These are phyloP conservation scores for Pyrus hybrid DNA, from an alignment of 331 rosid species.

Conservation along the genomic window DNA sequence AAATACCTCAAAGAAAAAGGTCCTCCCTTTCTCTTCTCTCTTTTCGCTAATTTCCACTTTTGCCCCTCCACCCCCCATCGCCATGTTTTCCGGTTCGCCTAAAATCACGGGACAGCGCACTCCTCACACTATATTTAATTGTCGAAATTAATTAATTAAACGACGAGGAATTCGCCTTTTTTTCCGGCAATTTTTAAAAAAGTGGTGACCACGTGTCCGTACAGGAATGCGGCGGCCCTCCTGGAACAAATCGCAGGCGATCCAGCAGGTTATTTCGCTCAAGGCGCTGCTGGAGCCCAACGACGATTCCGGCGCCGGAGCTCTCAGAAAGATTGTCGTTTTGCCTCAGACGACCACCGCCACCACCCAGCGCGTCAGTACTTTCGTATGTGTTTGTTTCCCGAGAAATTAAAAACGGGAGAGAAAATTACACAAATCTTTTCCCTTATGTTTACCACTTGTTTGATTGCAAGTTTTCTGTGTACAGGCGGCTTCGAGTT, in stretches of 20 bases:
- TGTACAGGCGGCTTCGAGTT: constrained; percentile 43
- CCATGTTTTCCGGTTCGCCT: constrained; percentile 48
- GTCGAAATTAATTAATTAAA: background rate
- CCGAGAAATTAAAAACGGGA: background rate
- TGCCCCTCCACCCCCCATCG: constrained; percentile 15
- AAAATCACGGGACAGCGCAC: background rate
- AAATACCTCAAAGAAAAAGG: constrained; percentile 95
- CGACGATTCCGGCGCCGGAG: constrained; percentile 53
- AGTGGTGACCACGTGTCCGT: constrained; percentile 60
- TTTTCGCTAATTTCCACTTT: constrained; percentile 5
- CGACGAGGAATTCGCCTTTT: background rate
- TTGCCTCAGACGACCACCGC: constrained; percentile 19
- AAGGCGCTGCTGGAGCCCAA: constrained; percentile 86
- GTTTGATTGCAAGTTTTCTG: background rate
- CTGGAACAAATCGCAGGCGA: constrained; percentile 99
- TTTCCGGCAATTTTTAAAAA: background rate
- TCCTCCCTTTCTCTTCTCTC: background rate
- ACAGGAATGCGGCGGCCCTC: constrained; percentile 99
- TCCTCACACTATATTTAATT: background rate
- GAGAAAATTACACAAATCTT: background rate
- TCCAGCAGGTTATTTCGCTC: constrained; percentile 92
- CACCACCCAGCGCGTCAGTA: constrained; percentile 9
- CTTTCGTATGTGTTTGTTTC: constrained; percentile 10
- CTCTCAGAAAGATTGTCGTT: constrained; percentile 30
- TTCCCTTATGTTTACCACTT: background rate